Evolutionary conservation across 2,329 filamentous ascomycete species (phyloP).

Genomic region (Neonectria magnoliae): DNA sequence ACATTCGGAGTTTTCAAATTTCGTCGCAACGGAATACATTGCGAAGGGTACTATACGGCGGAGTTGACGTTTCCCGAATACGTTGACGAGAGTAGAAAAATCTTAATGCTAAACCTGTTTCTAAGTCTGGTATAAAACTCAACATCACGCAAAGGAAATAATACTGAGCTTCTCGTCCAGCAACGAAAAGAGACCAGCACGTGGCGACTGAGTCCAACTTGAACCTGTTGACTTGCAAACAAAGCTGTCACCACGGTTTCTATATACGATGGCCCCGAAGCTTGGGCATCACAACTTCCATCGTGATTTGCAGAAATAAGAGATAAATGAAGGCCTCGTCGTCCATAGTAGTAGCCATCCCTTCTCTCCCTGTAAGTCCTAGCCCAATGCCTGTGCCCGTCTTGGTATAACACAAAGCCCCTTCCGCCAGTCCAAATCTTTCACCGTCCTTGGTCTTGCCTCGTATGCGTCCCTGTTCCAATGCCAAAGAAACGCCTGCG

Average conservation of each 20-base stretch:
- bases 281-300: slow-evolving; percentile 2
- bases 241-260: not conserved
- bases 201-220: not conserved
- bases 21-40: not conserved
- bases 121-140: not conserved
- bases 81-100: not conserved
- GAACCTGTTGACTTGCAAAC: not conserved
- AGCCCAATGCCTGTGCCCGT: slow-evolving; percentile 18
- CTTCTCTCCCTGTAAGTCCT: slow-evolving; percentile 12
- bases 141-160: not conserved
- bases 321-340: slow-evolving; percentile 16
- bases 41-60: not conserved
- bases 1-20: not conserved
- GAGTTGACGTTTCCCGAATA: not conserved
- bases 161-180: too few species aligned
- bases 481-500: slow-evolving; percentile 23
- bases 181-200: not conserved
- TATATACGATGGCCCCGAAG: slow-evolving; percentile 3
- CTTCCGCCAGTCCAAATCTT: slow-evolving; percentile 17
- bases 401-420: slow-evolving; percentile 14
- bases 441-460: slow-evolving; percentile 14
- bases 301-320: slow-evolving; percentile 11
- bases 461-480: slow-evolving; percentile 23
- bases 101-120: not conserved
- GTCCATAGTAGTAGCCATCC: slow-evolving; percentile 7